Evolutionary conservation across 441 rosid species (phyloP).

Genomic region (Erodium chrysanthum): DNA sequence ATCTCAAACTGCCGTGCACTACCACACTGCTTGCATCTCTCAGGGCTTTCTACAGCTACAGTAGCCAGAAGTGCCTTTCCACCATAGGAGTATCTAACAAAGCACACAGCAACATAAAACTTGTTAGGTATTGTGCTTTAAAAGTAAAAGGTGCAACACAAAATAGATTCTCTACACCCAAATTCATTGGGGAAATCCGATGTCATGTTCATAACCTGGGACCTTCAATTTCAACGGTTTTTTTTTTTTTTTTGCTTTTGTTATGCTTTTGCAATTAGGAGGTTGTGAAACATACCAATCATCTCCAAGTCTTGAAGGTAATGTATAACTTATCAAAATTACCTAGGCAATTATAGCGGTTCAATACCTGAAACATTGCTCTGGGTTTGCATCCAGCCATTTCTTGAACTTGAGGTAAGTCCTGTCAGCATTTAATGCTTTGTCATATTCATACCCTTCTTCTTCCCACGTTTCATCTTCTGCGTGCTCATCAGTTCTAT

Average conservation of each 20-base stretch:
- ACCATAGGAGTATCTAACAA: conserved; percentile 53
- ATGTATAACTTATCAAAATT: background rate
- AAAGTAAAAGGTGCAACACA: background rate
- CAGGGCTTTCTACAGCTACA: conserved; percentile 32
- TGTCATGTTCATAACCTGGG: too few species aligned
- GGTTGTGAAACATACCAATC: background rate
- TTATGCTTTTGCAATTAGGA: background rate
- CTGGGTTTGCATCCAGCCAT: conserved; percentile 60
- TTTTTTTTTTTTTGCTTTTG: too few species aligned
- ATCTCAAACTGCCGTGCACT: conserved; percentile 57
- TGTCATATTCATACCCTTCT: conserved; percentile 72
- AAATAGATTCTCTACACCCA: background rate
- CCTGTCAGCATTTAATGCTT: conserved; percentile 70
- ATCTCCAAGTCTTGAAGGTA: background rate
- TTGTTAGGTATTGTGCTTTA: background rate
- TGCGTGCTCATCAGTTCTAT: conserved; percentile 29
- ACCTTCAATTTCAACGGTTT: too few species aligned
- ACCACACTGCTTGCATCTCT: conserved; percentile 46
- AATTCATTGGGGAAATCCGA: too few species aligned
- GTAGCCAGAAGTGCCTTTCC: conserved; percentile 57
- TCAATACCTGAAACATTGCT: conserved; percentile 78
- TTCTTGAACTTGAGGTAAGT: conserved; percentile 80
- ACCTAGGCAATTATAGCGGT: background rate
- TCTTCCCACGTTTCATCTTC: conserved; percentile 55
- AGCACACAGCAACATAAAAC: background rate